Evolutionary conservation across 106 monocot species (phyloP), one percentile per base, ranked within the genome.

Genomic region (Dendrobium nobile): DNA sequence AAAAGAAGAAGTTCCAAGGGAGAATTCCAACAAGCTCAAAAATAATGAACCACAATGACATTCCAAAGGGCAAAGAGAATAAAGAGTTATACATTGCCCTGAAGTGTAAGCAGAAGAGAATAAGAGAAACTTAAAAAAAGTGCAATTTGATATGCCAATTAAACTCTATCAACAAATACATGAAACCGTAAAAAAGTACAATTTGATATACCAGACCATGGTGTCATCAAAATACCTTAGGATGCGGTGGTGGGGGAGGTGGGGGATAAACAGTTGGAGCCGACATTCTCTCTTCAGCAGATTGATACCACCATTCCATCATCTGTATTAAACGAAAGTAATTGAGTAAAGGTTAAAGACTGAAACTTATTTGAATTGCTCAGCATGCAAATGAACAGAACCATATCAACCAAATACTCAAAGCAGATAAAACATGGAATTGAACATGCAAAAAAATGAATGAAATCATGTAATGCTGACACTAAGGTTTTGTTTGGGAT

Each of bases 221-320:
- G 13, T 31, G 13, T 13, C 31, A 70, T 67, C 70, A 31, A 74
- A 42, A 74, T 82, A 92, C 98, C 91, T 91, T 98, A 7, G 94
- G 94, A 11, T 91, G 87, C 55, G 94, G 98, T 47, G 98, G 98
- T 16, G 98, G 91, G 22, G 92, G 98, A 1, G 98, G 98, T n/a
- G 98, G 85, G 1, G 98, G 98, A 78, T 95, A 98, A 42, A 98
- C 94, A 77, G 98, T 98, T 33, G 92, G 98, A 80, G 98, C 98
- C 68, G 91, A 91, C 92, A 98, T 91, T 85, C 89, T 88, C 88
- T 98, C 95, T 85, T 98, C 98, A 27, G 98, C 98, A 79, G 98
- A 94, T 85, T 98, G 94, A 82, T 95, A 98, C 94, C 94, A 98
- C 98, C 98, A 98, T 75, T 98, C 98, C 98, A 98, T 98, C 98